Base-by-base conservation (phyloP, 2,329 filamentous ascomycete species). In the Stenocarpella maydis region DNA sequence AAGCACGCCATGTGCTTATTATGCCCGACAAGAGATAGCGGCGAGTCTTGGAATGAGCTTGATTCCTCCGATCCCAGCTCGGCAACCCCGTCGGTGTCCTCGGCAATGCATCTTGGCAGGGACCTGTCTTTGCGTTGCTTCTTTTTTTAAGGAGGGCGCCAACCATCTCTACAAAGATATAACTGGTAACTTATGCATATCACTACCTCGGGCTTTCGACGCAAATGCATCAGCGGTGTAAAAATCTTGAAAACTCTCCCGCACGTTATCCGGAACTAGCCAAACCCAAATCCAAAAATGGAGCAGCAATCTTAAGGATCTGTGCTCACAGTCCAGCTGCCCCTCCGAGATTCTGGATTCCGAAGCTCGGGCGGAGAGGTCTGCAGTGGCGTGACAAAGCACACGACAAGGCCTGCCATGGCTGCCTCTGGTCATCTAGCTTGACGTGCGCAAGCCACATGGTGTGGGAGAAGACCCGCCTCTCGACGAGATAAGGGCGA, bases 401-500 rank as follows among this genome's bases (percentile, higher is more conserved):
- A 17, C 14, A 34, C 21, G 52, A 47, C 58, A 47, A 34, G 58
- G 39, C 47, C 19, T 47, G 21, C 58, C 28, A 49, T 63, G 58
- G 43, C 58, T 49, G 43, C n/a, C 28, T 31, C 5, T 34, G 65
- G 8, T 47, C 26, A 41, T 50, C 45, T 15, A 67, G 65, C 41
- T 58, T 67, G 43, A 67, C 54, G 65, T 67, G 21, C 47, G 43
- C 52, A 19, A 50, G 65, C n/a, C n/a, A n/a, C n/a, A n/a, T n/a
- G n/a, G n/a, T 67, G 41, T 58, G 50, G 65, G 58, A 67, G 58
- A 21, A 37, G 65, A 67, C 24, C 65, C 65, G 52, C 65, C 45
- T 12, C 34, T 31, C 52, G n/a, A 28, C 65, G 65, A 58, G 65
- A 67, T 67, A 67, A 67, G 52, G 54, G 34, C 10, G 45, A 58